These are phyloP conservation scores for Dentipellis fragilis DNA, from an alignment of 768 basidiomycete species.

Conservation along the genomic window DNA sequence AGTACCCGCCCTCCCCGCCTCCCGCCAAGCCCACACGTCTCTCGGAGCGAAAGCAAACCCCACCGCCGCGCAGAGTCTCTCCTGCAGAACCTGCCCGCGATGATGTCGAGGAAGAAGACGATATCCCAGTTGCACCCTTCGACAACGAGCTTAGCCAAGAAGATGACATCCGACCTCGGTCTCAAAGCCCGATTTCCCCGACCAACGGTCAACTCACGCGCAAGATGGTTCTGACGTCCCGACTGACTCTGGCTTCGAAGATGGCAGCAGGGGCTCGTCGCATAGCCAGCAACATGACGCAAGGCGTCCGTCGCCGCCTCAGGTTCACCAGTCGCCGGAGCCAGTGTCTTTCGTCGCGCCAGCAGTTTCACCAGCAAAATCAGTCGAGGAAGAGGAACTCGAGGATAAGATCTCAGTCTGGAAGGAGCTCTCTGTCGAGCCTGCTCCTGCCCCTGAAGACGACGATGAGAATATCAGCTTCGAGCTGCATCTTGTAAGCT, in stretches of 20 bases:
- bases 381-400: slow-evolving; percentile 17
- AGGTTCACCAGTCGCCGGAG: neutral
- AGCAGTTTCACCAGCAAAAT: neutral
- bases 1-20: no score
- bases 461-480: slow-evolving; percentile 9
- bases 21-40: no score
- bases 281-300: neutral
- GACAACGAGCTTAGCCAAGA: neutral
- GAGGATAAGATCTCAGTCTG: slow-evolving; percentile 21
- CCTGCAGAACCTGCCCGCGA: neutral
- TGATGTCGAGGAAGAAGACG: neutral
- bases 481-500: no score
- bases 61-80: neutral
- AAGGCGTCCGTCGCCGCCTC: neutral
- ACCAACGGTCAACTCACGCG: no score
- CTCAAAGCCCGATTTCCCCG: no score
- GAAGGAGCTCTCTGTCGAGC: slow-evolving; percentile 25
- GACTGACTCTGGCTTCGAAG: neutral
- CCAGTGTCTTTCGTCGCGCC: neutral
- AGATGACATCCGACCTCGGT: no score
- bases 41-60: neutral
- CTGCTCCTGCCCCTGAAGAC: slow-evolving; percentile 7
- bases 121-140: neutral
- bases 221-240: no score
- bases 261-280: neutral